Conservation (phyloP, 2,329 filamentous ascomycete species). For the Thielaviopsis ethacetica region DNA sequence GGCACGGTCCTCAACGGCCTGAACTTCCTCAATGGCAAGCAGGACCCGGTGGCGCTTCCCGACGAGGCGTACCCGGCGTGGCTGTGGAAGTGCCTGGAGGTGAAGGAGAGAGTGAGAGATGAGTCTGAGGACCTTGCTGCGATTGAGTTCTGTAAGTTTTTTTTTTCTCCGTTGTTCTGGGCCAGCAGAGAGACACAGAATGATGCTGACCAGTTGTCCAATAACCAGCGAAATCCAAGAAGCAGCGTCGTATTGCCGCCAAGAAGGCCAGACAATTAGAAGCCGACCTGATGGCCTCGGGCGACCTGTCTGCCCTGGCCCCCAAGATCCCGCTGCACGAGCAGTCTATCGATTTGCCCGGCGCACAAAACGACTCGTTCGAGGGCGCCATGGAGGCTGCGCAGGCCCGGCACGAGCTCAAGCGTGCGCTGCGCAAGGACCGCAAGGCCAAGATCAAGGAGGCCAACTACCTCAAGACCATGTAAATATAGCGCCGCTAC, state of each 20-base stretch:
- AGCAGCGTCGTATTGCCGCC: constrained; percentile 55
- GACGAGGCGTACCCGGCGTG: constrained; percentile 67
- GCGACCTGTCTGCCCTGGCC: constrained; percentile 47
- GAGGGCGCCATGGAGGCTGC: constrained; percentile 31
- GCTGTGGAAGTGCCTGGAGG: constrained; percentile 59
- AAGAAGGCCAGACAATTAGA: constrained; percentile 43
- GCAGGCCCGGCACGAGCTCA: constrained; percentile 43
- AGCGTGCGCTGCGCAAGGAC: constrained; percentile 56
- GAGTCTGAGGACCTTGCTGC: constrained; percentile 39
- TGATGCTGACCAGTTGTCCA: not conserved
- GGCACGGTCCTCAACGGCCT: constrained; percentile 58
- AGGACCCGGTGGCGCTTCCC: constrained; percentile 55
- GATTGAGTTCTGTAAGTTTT: constrained; percentile 62
- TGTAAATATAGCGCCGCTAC: constrained; percentile 29
- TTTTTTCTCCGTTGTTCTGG: too few relatives aligned
- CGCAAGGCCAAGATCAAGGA: constrained; percentile 68
- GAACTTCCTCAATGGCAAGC: constrained; percentile 59
- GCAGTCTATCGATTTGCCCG: constrained; percentile 60
- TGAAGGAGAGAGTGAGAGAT: constrained; percentile 35
- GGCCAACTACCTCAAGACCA: constrained; percentile 67
- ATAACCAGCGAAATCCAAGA: constrained; percentile 61
- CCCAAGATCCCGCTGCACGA: constrained; percentile 60
- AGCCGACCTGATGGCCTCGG: constrained; percentile 42
- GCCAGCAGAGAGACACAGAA: not conserved
- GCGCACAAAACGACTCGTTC: constrained; percentile 25